phyloP scores from a whole-genome alignment of 2,329 filamentous ascomycete genomes.

The Rhytidhysteron rufulum region DNA sequence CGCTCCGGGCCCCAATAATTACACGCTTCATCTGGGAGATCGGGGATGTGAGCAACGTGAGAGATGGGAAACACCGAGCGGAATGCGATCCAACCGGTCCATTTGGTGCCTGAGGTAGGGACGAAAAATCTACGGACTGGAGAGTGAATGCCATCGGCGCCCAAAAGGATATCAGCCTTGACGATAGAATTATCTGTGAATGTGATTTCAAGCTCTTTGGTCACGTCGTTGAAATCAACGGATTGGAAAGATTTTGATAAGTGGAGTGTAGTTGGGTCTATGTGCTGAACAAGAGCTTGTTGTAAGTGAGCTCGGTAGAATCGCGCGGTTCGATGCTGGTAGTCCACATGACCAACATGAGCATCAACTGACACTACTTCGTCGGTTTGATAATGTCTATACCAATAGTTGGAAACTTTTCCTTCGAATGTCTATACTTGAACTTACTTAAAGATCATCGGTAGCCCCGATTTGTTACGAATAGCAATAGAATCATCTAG shows the following conservation, averaged over 20 bases:
- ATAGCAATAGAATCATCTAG: constrained; percentile 31
- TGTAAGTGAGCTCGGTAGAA: constrained; percentile 37
- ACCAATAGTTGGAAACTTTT: too few species aligned
- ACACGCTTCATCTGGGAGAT: constrained; percentile 32
- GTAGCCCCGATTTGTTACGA: constrained; percentile 24
- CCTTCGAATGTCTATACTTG: too few species aligned
- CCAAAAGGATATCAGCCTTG: constrained; percentile 29
- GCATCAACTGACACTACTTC: constrained; percentile 32
- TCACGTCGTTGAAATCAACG: constrained; percentile 5
- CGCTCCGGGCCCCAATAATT: constrained; percentile 34
- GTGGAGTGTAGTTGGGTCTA: constrained; percentile 27
- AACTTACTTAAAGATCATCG: constrained; percentile 34
- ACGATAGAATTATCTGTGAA: constrained; percentile 28
- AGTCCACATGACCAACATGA: constrained; percentile 25
- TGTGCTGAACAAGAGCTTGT: constrained; percentile 25
- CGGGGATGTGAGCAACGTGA: constrained; percentile 26
- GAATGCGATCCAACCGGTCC: constrained; percentile 38
- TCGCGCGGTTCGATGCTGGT: constrained; percentile 31
- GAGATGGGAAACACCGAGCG: constrained; percentile 33
- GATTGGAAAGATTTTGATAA: constrained; percentile 23
- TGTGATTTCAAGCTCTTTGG: constrained; percentile 16
- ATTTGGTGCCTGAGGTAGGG: constrained; percentile 25
- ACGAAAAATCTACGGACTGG: constrained; percentile 24
- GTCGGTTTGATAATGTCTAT: constrained; percentile 35
- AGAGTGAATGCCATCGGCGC: constrained; percentile 38